phyloP scores from a whole-genome alignment of 2,329 filamentous ascomycete genomes.

The Gremmenia infestans region DNA sequence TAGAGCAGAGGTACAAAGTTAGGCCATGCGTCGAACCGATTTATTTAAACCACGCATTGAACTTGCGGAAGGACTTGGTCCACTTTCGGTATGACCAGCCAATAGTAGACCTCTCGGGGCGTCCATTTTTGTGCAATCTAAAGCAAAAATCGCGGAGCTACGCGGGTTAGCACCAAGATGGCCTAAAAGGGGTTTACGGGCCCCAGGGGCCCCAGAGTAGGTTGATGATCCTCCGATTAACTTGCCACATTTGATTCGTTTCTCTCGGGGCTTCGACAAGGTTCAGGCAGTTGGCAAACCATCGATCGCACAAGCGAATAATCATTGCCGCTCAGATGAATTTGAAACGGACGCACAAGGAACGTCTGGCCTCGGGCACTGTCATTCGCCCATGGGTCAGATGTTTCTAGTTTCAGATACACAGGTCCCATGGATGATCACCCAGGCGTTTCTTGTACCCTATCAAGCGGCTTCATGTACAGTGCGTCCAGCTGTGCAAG shows the following conservation, averaged over 20 bases:
- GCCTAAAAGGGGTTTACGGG: not conserved
- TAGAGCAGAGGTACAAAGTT: not conserved
- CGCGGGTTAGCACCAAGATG: not conserved
- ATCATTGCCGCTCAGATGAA: slow-evolving; percentile 6
- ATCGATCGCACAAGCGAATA: not conserved
- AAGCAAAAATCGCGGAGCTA: too few species aligned
- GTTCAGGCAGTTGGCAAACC: not conserved
- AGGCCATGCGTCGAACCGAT: too few species aligned
- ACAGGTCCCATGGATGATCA: not conserved
- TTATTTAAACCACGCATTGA: too few species aligned
- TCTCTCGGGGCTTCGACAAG: not conserved
- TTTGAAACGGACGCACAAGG: slow-evolving; percentile 10
- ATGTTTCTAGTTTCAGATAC: slow-evolving; percentile 19
- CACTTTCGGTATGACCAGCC: too few species aligned
- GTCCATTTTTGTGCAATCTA: too few species aligned
- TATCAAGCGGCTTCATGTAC: too few species aligned
- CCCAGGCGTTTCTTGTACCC: not conserved
- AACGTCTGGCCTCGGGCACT: not conserved
- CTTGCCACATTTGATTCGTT: not conserved
- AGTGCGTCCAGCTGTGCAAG: too few species aligned
- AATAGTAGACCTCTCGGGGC: too few species aligned
- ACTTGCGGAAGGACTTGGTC: too few species aligned
- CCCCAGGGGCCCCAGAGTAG: not conserved
- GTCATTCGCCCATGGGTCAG: slow-evolving; percentile 12
- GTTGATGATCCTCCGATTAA: not conserved